phyloP scores from a whole-genome alignment of 805 yeast species.

The Metschnikowia cerradonensis region DNA sequence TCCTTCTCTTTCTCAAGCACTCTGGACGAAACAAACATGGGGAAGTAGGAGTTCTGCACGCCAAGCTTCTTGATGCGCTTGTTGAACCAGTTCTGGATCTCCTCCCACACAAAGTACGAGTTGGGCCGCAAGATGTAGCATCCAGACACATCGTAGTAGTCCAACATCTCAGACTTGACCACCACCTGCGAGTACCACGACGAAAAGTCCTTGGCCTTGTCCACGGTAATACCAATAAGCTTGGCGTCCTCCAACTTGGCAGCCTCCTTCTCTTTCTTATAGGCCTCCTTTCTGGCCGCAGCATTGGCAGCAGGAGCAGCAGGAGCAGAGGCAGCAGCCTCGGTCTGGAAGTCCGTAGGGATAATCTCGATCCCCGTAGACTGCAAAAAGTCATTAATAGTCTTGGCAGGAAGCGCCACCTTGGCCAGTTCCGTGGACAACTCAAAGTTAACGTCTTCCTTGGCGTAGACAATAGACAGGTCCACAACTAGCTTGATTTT shows the following conservation, averaged over 20 bases:
- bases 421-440: constrained; percentile 52
- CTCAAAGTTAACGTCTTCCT: constrained; percentile 38
- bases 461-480: constrained; percentile 38
- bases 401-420: constrained; percentile 46
- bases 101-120: constrained; percentile 92
- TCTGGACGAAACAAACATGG: constrained; percentile 92
- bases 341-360: constrained; percentile 52
- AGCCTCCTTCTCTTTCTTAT: constrained; percentile 36
- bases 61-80: constrained; percentile 77
- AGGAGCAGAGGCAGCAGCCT: constrained; percentile 30
- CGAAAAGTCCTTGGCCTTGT: constrained; percentile 87
- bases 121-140: constrained; percentile 97
- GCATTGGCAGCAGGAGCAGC: constrained; percentile 19
- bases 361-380: constrained; percentile 49
- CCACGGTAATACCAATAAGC: constrained; percentile 92
- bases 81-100: constrained; percentile 85
- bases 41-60: constrained; percentile 94
- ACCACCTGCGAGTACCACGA: constrained; percentile 97
- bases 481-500: constrained; percentile 62
- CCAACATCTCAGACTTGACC: constrained; percentile 97
- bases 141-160: constrained; percentile 97
- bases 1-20: constrained; percentile 97
- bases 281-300: constrained; percentile 25
- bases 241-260: constrained; percentile 80
- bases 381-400: constrained; percentile 43